phyloP scores from a whole-genome alignment of 108 stramenopile genomes.

The Cyclotella distinguenda region DNA sequence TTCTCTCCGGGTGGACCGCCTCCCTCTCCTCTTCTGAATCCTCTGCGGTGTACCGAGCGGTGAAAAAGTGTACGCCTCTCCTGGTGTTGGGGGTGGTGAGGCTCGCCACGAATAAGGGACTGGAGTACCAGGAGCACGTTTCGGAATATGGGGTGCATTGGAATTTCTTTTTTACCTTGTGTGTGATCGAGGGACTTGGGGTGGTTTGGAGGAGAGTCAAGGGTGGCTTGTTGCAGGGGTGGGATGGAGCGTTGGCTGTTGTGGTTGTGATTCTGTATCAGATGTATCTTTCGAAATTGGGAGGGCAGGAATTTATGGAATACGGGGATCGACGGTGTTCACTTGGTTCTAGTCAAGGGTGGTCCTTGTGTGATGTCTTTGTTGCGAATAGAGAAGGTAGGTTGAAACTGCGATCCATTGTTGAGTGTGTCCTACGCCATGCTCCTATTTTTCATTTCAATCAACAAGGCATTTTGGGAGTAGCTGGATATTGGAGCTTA shows the following conservation, averaged over 20 bases:
- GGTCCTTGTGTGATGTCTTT: constrained; percentile 53
- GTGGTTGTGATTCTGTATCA: constrained; percentile 60
- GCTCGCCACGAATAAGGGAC: constrained; percentile 67
- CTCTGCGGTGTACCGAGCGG: constrained; percentile 8
- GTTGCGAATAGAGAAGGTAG: constrained; percentile 90
- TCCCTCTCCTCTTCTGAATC: not conserved
- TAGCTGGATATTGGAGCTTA: constrained; percentile 71
- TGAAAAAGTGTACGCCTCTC: constrained; percentile 59
- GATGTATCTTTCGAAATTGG: constrained; percentile 42
- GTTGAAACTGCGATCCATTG: too few species aligned
- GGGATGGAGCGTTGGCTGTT: constrained; percentile 37
- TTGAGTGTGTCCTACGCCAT: too few species aligned
- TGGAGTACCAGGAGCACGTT: constrained; percentile 93
- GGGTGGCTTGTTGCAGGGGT: not conserved
- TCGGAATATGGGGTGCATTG: constrained; percentile 98
- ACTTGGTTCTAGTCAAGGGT: not conserved
- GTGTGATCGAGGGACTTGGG: constrained; percentile 33
- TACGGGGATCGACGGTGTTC: constrained; percentile 52
- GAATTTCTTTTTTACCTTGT: constrained; percentile 98
- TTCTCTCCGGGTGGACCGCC: constrained; percentile 76
- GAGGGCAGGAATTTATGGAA: constrained; percentile 74
- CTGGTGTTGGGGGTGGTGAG: constrained; percentile 69
- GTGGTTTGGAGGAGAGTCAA: constrained; percentile 30
- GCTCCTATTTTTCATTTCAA: too few species aligned
- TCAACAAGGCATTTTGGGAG: constrained; percentile 81